phyloP scores from a whole-genome alignment of 1,284 basidiomycete genomes.

The Sporisorium graminicola region DNA sequence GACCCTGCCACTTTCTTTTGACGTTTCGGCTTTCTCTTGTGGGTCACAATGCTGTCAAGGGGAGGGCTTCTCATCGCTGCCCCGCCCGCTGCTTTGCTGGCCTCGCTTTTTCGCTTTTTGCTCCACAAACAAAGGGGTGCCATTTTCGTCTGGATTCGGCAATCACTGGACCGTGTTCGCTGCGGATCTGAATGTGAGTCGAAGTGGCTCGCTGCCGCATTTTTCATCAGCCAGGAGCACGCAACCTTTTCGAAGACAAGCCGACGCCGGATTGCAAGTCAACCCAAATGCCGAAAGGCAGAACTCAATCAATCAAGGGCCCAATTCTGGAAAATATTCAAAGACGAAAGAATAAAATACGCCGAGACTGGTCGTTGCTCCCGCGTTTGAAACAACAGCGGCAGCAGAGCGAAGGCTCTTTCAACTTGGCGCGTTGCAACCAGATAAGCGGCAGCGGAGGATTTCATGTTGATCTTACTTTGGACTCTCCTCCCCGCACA shows the following conservation, averaged over 20 bases:
- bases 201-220: conserved; percentile 14
- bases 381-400: background rate
- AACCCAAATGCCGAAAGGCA: conserved; percentile 5
- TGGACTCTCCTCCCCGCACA: background rate
- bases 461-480: background rate
- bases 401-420: background rate
- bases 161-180: background rate
- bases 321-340: background rate
- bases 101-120: background rate
- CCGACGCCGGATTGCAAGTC: too few relatives aligned
- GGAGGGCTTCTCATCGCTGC: background rate
- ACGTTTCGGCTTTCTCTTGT: background rate
- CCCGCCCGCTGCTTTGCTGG: background rate
- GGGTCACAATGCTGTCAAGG: background rate
- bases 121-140: conserved; percentile 2
- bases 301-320: conserved; percentile 14
- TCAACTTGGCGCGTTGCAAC: background rate
- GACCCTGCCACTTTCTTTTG: background rate
- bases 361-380: conserved; percentile 8
- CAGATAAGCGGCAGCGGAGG: background rate
- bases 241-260: conserved; percentile 5
- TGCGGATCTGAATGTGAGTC: background rate
- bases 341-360: background rate
- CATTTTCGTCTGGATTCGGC: conserved; percentile 7
- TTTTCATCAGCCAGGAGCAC: background rate